Conservation (phyloP, 257 asterid genomes). For the Scutellaria galericulata region DNA sequence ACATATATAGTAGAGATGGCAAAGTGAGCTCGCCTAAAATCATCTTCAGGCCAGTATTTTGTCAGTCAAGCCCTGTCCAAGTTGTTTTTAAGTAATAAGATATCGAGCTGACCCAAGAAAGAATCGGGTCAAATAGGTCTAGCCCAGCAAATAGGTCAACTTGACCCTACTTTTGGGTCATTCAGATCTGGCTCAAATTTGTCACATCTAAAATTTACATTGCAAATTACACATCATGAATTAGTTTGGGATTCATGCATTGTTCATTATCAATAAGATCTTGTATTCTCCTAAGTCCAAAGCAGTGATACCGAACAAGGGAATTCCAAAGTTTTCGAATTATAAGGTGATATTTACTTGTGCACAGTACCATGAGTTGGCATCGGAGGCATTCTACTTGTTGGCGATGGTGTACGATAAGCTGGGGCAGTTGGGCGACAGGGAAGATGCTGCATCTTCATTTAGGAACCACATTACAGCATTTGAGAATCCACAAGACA, state of each 20-base stretch:
- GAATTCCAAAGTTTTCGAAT: neutral
- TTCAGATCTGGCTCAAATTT: too few species aligned
- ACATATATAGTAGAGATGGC: neutral
- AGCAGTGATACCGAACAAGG: neutral
- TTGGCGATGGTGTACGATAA: conserved; percentile 77
- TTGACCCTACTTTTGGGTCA: neutral
- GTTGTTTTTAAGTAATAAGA: too few species aligned
- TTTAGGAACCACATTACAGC: conserved; percentile 75
- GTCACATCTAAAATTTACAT: too few species aligned
- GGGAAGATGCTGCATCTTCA: conserved; percentile 84
- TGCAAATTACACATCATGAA: neutral
- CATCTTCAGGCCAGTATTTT: too few species aligned
- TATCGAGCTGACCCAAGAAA: too few species aligned
- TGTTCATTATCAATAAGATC: neutral
- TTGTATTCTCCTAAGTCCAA: too few species aligned
- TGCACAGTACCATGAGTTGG: conserved; percentile 83
- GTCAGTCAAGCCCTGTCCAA: too few species aligned
- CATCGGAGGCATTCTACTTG: conserved; percentile 89
- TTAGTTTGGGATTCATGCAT: neutral
- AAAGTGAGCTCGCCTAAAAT: too few species aligned
- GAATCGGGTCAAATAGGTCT: neutral
- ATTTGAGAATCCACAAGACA: conserved; percentile 63
- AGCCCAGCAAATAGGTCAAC: neutral
- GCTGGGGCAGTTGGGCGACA: conserved; percentile 67
- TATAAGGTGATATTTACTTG: conserved; percentile 12